Conservation (phyloP, 2,329 filamentous ascomycete genomes). For the Balansia obtecta region DNA sequence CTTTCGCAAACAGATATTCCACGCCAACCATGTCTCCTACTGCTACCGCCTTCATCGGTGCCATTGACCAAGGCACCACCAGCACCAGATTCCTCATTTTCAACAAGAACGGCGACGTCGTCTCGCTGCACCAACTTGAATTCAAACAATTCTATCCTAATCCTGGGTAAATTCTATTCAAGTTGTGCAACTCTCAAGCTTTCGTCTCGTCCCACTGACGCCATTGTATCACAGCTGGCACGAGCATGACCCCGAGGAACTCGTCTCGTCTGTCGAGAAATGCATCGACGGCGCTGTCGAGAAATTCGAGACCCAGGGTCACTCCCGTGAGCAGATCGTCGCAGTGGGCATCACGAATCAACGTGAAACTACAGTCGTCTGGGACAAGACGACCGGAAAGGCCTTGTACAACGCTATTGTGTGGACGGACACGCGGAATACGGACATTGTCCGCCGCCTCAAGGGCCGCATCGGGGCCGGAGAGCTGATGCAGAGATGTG, state of each 20-base stretch:
- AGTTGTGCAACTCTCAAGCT: slow-evolving; percentile 7
- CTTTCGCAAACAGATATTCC: slow-evolving; percentile 1
- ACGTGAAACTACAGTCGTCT: slow-evolving; percentile 69
- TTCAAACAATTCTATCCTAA: slow-evolving; percentile 65
- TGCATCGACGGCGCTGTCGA: slow-evolving; percentile 67
- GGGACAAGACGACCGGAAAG: slow-evolving; percentile 66
- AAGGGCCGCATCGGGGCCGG: slow-evolving; percentile 55
- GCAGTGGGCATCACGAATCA: slow-evolving; percentile 75
- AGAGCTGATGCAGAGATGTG: slow-evolving; percentile 55
- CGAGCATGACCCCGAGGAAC: slow-evolving; percentile 68
- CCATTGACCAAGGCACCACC: slow-evolving; percentile 71
- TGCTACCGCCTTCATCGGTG: slow-evolving; percentile 47
- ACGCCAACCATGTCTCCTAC: slow-evolving; percentile 19
- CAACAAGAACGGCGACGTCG: slow-evolving; percentile 54
- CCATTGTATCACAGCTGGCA: slow-evolving; percentile 53
- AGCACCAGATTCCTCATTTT: slow-evolving; percentile 71
- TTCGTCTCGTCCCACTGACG: not conserved
- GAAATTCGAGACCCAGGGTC: slow-evolving; percentile 54
- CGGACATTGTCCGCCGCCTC: slow-evolving; percentile 58
- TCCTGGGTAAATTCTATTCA: slow-evolving; percentile 42
- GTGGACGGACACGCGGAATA: slow-evolving; percentile 73
- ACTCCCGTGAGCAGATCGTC: slow-evolving; percentile 55
- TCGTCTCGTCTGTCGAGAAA: slow-evolving; percentile 57
- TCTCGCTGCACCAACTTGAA: slow-evolving; percentile 63
- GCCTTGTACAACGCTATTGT: slow-evolving; percentile 72